phyloP scores from a whole-genome alignment of 2,329 filamentous ascomycete species.

The Colletotrichum chlorophyti region DNA sequence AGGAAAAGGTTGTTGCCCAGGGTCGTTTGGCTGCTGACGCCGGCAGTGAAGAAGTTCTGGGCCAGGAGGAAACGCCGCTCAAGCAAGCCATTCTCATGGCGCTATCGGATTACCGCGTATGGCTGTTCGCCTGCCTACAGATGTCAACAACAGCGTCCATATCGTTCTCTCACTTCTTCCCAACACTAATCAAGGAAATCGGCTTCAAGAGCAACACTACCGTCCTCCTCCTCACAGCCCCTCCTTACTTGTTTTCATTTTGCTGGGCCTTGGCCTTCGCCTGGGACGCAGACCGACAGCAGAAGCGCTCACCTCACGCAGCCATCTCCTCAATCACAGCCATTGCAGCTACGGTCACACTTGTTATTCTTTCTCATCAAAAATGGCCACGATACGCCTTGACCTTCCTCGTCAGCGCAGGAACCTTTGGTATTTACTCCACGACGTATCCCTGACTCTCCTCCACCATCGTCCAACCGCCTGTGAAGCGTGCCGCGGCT shows the following conservation, averaged over 20 bases:
- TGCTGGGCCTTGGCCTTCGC: not conserved
- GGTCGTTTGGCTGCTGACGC: not conserved
- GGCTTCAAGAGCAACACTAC: conserved; percentile 32
- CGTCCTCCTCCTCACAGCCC: conserved; percentile 36
- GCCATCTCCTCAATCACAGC: not conserved
- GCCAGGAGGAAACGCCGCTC: not conserved
- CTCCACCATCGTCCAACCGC: conserved; percentile 30
- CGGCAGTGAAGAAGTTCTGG: not conserved
- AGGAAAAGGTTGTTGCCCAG: conserved; percentile 3
- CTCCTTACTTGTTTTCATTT: conserved; percentile 32
- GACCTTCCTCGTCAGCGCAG: conserved; percentile 25
- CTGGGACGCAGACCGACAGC: conserved; percentile 11
- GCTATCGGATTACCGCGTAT: not conserved
- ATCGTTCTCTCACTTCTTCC: conserved; percentile 31
- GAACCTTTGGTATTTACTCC: conserved; percentile 25
- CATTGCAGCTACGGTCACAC: conserved; percentile 9
- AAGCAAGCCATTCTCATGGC: not conserved
- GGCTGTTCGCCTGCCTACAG: not conserved
- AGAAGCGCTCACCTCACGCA: conserved; percentile 11
- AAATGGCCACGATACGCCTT: conserved; percentile 19
- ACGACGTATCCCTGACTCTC: conserved; percentile 31
- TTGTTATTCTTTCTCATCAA: not conserved
- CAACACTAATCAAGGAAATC: conserved; percentile 36
- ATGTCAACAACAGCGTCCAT: conserved; percentile 2
- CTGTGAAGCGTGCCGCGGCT: conserved; percentile 26